Evolutionary conservation across 495 filamentous ascomycete species (phyloP), one percentile per base, ranked within the genome.

Genomic region (Daldinia childiae): DNA sequence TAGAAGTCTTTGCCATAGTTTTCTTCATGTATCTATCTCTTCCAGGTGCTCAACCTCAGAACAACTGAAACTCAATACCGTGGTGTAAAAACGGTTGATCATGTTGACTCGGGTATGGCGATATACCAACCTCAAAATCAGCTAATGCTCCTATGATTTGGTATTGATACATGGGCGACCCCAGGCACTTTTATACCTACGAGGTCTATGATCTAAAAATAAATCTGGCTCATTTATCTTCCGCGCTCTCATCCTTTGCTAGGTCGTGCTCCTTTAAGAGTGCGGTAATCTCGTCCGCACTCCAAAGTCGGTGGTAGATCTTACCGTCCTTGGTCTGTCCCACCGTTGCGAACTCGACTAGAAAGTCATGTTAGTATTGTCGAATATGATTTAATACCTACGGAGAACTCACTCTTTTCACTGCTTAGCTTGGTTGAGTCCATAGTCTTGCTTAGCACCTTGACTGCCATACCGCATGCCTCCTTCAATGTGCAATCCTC

Each of bases 381-480:
- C 60, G 71, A 74, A 52, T 64, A 78, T 62, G 11, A 26, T 17
- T 27, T 45, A 30, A 8, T 30, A 9, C 15, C 2, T 12, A 14
- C 8, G 27, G 54, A 36, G 58, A 27, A 77, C 81, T 78, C 83
- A 97, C 94, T 97, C 87, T 99, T 99, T 85, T 98, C 94, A 76
- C 94, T 97, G 86, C 93, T 97, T 76, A 99, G 81, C 86, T 97
- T 98, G 6, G 95, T 98, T 45, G 93, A 95, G 81, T 99, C 95
- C 96, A 99, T 99, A 4, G 95, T 99, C 89, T 99, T 99, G 87
- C 95, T 98, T 70, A 99, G 83, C 61, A 98, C 95, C 88, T 99
- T 99, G 74, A 99, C 94, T 21, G 95, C 95, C 88, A 98, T 90
- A 43, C 89, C 94, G 83, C 95, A 98, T 6, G 95, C 95, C 85